phyloP scores from a whole-genome alignment of 345 rosid genomes.

The Cardamine occulta region DNA sequence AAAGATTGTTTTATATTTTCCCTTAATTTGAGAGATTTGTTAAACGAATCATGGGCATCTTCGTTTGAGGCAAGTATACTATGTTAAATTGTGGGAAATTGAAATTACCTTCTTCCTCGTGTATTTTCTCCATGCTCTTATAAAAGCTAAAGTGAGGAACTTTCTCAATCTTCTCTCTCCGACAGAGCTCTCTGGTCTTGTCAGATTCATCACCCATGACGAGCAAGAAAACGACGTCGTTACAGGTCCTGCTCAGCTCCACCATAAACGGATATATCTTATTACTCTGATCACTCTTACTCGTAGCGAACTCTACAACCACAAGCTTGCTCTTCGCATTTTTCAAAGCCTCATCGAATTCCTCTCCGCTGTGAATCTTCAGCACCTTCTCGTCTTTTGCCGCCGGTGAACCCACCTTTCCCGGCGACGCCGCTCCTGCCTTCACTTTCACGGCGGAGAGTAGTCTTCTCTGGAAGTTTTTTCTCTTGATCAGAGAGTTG shows the following conservation, averaged over 20 bases:
- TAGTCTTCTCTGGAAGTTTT: slow-evolving; percentile 1
- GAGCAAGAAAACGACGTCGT: slow-evolving; percentile 77
- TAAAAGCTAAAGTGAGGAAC: slow-evolving; percentile 94
- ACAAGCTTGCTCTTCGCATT: slow-evolving; percentile 71
- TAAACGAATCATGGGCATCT: neutral
- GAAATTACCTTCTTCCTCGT: slow-evolving; percentile 71
- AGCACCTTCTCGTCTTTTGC: slow-evolving; percentile 58
- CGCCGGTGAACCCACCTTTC: slow-evolving; percentile 48
- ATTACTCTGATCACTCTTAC: slow-evolving; percentile 55
- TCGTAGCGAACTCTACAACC: slow-evolving; percentile 78
- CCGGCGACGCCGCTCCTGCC: slow-evolving; percentile 57
- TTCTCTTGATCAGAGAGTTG: neutral
- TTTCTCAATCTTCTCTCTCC: slow-evolving; percentile 71
- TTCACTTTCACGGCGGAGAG: slow-evolving; percentile 37
- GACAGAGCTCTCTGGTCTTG: slow-evolving; percentile 67
- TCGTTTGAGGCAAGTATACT: neutral
- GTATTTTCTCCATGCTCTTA: slow-evolving; percentile 83
- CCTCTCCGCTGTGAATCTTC: slow-evolving; percentile 69
- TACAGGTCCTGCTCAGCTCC: slow-evolving; percentile 77
- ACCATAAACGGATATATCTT: slow-evolving; percentile 89
- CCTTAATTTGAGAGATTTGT: slow-evolving; percentile 15
- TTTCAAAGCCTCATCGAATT: slow-evolving; percentile 73
- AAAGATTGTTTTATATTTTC: neutral
- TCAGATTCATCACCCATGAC: slow-evolving; percentile 93
- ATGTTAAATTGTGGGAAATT: neutral